Base-by-base conservation (phyloP, 257 asterid species). In the Oldenlandia corymbosa region DNA sequence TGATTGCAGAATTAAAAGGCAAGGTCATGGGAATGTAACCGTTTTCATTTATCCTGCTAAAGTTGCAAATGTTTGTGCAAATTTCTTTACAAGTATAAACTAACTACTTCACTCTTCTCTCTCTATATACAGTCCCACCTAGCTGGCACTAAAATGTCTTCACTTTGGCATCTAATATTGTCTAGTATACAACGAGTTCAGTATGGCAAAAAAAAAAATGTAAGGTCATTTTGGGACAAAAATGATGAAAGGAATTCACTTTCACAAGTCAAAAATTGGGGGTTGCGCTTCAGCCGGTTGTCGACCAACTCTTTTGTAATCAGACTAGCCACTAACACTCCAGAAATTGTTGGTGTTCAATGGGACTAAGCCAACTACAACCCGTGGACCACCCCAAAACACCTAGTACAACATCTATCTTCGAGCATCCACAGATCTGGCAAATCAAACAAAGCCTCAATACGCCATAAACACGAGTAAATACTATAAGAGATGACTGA, bases 361-460 rank as follows among this genome's bases (percentile, higher is more conserved):
- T 48, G 48, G 88, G 69, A 82, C 83, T 78, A 70, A 77, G 83
- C 96, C 85, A 84, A 77, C 96, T 90, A 87, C 97, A 90, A 39
- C 97, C 97, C 1, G 85, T 79, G 27, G 95, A 91, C 97, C 97
- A 91, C 58, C 89, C 96, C 78, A 88, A 67, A 55, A 91, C 95
- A 52, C 97, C 96, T 9, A 91, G 93, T 48, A 86, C 65, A 58
- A 83, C 62, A 72, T 91, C 97, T 75, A 88, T 76, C 80, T 78
- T 83, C 46, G 88, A 73, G 59, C 96, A 85, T 47, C 84, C 91
- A 53, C 60, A 68, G 46, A 81, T 74, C 97, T 90, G 84, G 60
- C 36, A n/a, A 57, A 42, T 45, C 24, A 59, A 28, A 57, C 28
- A 65, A 13, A 43, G 36, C 18, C 45, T 63, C 60, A 62, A 41